phyloP scores from a whole-genome alignment of 768 basidiomycete species.

The Boletus eberwhitei region DNA sequence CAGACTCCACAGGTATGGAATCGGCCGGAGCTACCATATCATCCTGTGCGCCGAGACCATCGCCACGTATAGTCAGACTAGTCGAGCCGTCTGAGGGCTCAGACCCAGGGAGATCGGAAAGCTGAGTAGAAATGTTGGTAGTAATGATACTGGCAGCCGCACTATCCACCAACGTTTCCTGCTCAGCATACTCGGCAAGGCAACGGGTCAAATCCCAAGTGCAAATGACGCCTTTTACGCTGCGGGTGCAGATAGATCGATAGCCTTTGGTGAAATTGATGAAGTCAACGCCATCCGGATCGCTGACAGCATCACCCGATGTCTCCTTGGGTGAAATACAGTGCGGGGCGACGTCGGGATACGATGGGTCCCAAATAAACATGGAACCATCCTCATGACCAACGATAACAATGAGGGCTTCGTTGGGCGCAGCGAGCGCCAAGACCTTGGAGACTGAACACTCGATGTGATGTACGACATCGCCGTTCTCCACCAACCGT shows the following conservation, averaged over 20 bases:
- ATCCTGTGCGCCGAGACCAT: too few species aligned
- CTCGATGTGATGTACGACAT: constrained; percentile 1
- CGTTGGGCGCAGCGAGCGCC: constrained; percentile 10
- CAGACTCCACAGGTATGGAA: neutral
- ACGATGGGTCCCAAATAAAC: constrained; percentile 3
- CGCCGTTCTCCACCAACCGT: constrained; percentile 13
- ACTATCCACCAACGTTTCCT: neutral
- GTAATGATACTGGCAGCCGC: too few species aligned
- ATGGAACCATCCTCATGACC: constrained; percentile 14
- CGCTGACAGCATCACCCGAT: too few species aligned
- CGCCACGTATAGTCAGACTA: too few species aligned
- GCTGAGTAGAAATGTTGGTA: too few species aligned
- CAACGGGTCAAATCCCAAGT: constrained; percentile 16
- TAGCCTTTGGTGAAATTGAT: constrained; percentile 10
- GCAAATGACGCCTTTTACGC: constrained; percentile 9
- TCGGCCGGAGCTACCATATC: neutral
- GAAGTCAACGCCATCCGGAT: constrained; percentile 5
- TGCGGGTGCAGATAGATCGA: constrained; percentile 11
- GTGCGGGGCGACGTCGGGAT: neutral
- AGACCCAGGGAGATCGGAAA: too few species aligned
- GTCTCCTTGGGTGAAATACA: neutral
- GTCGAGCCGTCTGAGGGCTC: too few species aligned
- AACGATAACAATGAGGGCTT: constrained; percentile 7
- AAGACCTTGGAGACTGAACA: constrained; percentile 8
- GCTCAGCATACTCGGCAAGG: constrained; percentile 4